Evolutionary conservation across 78 protist genomes (phyloP).

Genomic region (slime mould (Dictyostelium discoideum)): DNA sequence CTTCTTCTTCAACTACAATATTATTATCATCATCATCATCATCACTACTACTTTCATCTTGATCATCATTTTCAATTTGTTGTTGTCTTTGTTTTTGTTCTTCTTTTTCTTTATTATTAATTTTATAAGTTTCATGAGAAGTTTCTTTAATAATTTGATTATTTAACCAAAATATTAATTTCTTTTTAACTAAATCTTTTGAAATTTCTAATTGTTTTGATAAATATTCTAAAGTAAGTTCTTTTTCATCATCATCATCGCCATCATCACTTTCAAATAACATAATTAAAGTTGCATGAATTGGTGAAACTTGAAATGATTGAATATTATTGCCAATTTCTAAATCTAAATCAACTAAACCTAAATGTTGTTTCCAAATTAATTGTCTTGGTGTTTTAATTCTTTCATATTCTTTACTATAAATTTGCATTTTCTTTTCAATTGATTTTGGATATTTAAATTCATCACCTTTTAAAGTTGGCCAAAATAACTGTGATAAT

Average conservation of each 20-base stretch:
- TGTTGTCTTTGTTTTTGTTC: neutral
- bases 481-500: conserved; percentile 88
- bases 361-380: conserved; percentile 81
- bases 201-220: conserved; percentile 7
- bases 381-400: conserved; percentile 87
- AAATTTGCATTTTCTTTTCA: conserved; percentile 45
- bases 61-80: neutral
- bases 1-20: neutral
- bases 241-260: neutral
- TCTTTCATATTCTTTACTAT: conserved; percentile 45
- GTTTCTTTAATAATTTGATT: conserved; percentile 58
- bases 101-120: neutral
- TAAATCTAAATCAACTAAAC: conserved; percentile 81
- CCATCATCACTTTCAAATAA: conserved; percentile 5
- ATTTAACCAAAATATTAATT: conserved; percentile 76
- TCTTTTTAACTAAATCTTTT: conserved; percentile 35
- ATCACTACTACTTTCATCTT: conserved; percentile 4
- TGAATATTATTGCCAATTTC: conserved; percentile 24
- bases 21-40: conserved; percentile 4
- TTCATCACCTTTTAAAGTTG: conserved; percentile 61
- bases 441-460: conserved; percentile 50
- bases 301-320: conserved; percentile 70
- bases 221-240: conserved; percentile 3
- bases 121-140: neutral
- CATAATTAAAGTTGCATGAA: conserved; percentile 77